phyloP scores from a whole-genome alignment of 1,284 basidiomycete species.

The Kwoniella shivajii region DNA sequence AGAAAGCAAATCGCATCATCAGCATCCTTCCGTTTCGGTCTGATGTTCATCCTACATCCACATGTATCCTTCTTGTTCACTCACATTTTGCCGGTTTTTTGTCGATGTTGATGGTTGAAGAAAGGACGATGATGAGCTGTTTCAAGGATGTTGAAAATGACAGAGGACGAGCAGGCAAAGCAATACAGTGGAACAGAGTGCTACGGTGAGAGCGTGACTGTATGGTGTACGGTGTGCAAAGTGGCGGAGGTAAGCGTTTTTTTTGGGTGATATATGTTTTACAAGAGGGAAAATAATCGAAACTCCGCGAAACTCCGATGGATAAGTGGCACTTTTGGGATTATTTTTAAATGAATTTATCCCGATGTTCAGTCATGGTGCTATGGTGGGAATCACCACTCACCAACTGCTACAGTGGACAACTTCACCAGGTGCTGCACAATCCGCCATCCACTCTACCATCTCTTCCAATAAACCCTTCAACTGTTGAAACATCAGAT shows the following conservation, averaged over 20 bases:
- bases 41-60: not conserved
- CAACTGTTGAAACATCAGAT: not conserved
- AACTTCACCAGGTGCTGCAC: too few relatives aligned
- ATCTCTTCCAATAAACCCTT: not conserved
- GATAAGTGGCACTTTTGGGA: constrained; percentile 5
- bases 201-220: not conserved
- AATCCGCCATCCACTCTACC: not conserved
- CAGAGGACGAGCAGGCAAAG: not conserved
- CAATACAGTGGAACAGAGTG: not conserved
- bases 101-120: constrained; percentile 29
- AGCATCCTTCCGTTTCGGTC: constrained; percentile 4
- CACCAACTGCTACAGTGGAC: too few relatives aligned
- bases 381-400: too few relatives aligned
- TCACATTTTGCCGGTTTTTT: constrained; percentile 34
- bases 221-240: constrained; percentile 2
- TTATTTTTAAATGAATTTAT: too few relatives aligned
- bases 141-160: not conserved
- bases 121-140: not conserved
- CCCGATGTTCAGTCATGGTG: too few relatives aligned
- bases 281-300: constrained; percentile 5
- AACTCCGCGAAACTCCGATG: constrained; percentile 45
- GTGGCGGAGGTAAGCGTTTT: constrained; percentile 3
- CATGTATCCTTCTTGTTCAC: constrained; percentile 10
- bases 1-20: constrained; percentile 8
- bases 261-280: not conserved